Evolutionary conservation across 208 protist genomes (phyloP).

Genomic region (Crithidia expoeki): DNA sequence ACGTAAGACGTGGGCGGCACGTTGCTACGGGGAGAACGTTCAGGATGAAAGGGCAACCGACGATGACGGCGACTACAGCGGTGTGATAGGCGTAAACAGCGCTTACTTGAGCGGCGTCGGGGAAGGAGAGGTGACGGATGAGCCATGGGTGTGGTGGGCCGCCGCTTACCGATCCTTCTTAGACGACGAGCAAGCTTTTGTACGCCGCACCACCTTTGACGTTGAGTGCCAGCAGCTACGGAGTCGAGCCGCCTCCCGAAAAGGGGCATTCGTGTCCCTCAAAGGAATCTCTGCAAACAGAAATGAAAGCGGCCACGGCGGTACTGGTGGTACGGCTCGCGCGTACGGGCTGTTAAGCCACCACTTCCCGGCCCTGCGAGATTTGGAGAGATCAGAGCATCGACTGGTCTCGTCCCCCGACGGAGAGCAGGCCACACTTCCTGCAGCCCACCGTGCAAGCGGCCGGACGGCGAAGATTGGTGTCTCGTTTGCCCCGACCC

Average conservation of each 20-base stretch:
- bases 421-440: neutral
- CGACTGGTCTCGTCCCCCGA: neutral
- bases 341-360: neutral
- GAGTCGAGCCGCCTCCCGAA: conserved; percentile 9
- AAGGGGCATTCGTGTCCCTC: neutral
- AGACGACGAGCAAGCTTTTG: conserved; percentile 75
- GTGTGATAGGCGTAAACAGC: neutral
- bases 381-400: neutral
- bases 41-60: neutral
- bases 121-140: conserved; percentile 23
- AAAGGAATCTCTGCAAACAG: neutral
- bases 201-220: conserved; percentile 77
- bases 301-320: neutral
- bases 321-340: neutral
- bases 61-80: neutral
- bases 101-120: neutral
- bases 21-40: neutral
- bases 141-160: conserved; percentile 76
- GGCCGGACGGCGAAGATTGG: neutral
- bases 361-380: conserved; percentile 1
- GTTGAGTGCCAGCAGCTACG: conserved; percentile 66
- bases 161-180: conserved; percentile 78
- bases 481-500: neutral
- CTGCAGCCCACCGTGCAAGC: neutral
- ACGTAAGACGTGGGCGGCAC: neutral